A percentile compares a stretch with the other conserved stretches of the same genome.
Evolutionary conservation across 176 grass and related monocot species (phyloP).

Genomic region (Sorghum bicolor): Sorghum_bicolor_NCBIv3 NC_012879.2:58811001-58811500

Average conservation of each 20-base stretch:
- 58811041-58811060: neutral
- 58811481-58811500: neutral
- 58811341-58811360: neutral
- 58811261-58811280: neutral
- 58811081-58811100: neutral
- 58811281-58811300: neutral
- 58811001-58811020: neutral
- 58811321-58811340: neutral
- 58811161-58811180: neutral
- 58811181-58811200: neutral
- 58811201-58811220: neutral
- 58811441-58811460: neutral
- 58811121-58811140: neutral
- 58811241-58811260: neutral
- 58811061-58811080: slow-evolving; percentile 7
- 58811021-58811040: neutral
- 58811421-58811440: no score
- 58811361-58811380: neutral
- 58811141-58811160: neutral
- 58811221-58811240: neutral
- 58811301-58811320: neutral
- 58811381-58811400: no score
- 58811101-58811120: neutral
- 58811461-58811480: neutral
- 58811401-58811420: no score